Base-by-base conservation (phyloP, 805 yeast genomes). In the Lipomyces starkeyi region DNA sequence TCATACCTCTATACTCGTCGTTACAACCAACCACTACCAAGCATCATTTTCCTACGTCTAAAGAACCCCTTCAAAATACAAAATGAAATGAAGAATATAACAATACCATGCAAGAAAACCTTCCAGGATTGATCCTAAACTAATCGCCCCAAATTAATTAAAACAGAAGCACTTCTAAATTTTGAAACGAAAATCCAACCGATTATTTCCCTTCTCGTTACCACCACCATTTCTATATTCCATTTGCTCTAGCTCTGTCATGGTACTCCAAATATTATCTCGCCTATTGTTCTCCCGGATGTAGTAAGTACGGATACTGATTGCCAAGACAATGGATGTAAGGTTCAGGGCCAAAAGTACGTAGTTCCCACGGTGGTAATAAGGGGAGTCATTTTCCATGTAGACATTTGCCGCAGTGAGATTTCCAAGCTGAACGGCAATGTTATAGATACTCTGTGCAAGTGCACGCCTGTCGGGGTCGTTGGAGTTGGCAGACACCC, bases 401-500 rank as follows among this genome's bases (percentile, higher is more conserved):
- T 88, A 90, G 7, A 89, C 81, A 73, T 88, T 85, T 14, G 87
- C 79, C 2, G 86, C 80, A 8, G 85, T 79, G 58, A 89, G 86
- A 34, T 80, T 76, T 0, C 87, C 90, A 0, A 85, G 80, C 74
- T 89, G 93, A 0, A 86, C 87, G 73, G 83, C 83, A 81, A 88
- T 87, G 73, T 88, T 89, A 74, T 85, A 88, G 56, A 88, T 68
- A 0, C 92, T 86, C 0, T 90, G 86, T 22, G 89, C 83, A 3
- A 89, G 87, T 0, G 92, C 85, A 71, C 93, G 80, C 2, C 86
- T 79, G 27, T 88, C 78, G 34, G 88, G 89, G 0, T 89, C 82
- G 74, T 86, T 85, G 11, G 91, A 83, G 73, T 88, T 88, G 32
- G 85, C 76, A 0, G 92, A 87, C 66, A 86, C 83, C 87, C 90